Evolutionary conservation across 2,329 filamentous ascomycete genomes (phyloP).

Genomic region (Ramichloridium luteum): DNA sequence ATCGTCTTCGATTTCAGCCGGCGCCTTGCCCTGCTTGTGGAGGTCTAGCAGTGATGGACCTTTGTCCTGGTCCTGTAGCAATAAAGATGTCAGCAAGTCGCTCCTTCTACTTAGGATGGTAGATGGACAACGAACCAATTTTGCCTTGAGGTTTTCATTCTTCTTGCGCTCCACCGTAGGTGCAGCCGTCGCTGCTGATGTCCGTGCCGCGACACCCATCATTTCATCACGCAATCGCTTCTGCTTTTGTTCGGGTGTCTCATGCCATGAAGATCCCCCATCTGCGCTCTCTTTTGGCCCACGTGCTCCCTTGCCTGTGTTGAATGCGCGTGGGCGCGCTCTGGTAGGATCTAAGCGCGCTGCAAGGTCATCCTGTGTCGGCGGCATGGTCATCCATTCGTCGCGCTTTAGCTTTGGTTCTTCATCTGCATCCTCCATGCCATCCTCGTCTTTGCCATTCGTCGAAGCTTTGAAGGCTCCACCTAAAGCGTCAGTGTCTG

Average conservation of each 20-base stretch:
- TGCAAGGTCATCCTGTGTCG: constrained; percentile 37
- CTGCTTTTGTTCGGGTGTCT: constrained; percentile 80
- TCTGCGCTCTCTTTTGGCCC: constrained; percentile 28
- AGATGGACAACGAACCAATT: no score
- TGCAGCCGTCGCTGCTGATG: constrained; percentile 3
- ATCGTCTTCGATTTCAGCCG: constrained; percentile 62
- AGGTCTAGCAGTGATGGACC: constrained; percentile 36
- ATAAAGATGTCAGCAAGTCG: constrained; percentile 17
- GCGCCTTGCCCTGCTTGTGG: constrained; percentile 35
- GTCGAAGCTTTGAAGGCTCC: no score
- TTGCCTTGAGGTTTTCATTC: no score
- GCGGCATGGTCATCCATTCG: constrained; percentile 47
- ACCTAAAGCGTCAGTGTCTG: no score
- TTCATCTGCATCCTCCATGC: constrained; percentile 5
- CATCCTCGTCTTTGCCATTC: constrained; percentile 20
- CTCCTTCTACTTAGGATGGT: no score
- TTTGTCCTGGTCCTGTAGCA: constrained; percentile 28
- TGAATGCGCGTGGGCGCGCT: constrained; percentile 69
- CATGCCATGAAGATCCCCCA: constrained; percentile 63
- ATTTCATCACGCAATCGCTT: constrained; percentile 70
- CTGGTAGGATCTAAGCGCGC: constrained; percentile 71
- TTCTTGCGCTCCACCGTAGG: no score
- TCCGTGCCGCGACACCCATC: constrained; percentile 47
- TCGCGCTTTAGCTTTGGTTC: constrained; percentile 50
- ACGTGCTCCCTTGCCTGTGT: constrained; percentile 51